phyloP scores from a whole-genome alignment of 1,139 yeast genomes.

The Candida sojae region DNA sequence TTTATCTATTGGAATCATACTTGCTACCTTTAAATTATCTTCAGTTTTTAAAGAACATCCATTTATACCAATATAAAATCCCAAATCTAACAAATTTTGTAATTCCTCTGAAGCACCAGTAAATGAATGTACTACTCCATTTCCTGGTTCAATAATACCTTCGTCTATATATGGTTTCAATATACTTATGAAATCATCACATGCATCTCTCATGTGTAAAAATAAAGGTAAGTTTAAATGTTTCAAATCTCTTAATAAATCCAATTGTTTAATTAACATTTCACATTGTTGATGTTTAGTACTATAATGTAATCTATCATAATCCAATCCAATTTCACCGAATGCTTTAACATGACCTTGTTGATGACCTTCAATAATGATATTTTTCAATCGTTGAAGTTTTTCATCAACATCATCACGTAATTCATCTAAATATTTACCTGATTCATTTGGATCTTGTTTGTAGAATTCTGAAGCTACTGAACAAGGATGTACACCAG shows the following conservation, averaged over 20 bases:
- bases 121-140: constrained; percentile 90
- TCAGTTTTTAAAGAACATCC: constrained; percentile 88
- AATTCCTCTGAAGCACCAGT: constrained; percentile 79
- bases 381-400: constrained; percentile 44
- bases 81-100: constrained; percentile 50
- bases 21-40: constrained; percentile 70
- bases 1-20: constrained; percentile 62
- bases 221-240: constrained; percentile 69
- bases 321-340: constrained; percentile 94
- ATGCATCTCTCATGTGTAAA: constrained; percentile 87
- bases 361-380: constrained; percentile 51
- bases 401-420: constrained; percentile 34
- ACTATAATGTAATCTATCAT: constrained; percentile 82
- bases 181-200: constrained; percentile 71
- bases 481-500: constrained; percentile 93
- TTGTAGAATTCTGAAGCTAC: constrained; percentile 60
- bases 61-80: constrained; percentile 78
- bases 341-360: constrained; percentile 66
- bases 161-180: constrained; percentile 56
- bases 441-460: constrained; percentile 3
- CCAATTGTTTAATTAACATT: constrained; percentile 73
- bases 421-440: constrained; percentile 23
- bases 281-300: constrained; percentile 63
- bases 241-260: constrained; percentile 48
- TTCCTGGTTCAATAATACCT: constrained; percentile 34